Percentiles rank a stretch among this genome's conserved stretches.
These are phyloP conservation scores for Microdochium trichocladiopsis DNA, from an alignment of 2,329 filamentous ascomycete genomes.

Conservation along the genomic window DNA sequence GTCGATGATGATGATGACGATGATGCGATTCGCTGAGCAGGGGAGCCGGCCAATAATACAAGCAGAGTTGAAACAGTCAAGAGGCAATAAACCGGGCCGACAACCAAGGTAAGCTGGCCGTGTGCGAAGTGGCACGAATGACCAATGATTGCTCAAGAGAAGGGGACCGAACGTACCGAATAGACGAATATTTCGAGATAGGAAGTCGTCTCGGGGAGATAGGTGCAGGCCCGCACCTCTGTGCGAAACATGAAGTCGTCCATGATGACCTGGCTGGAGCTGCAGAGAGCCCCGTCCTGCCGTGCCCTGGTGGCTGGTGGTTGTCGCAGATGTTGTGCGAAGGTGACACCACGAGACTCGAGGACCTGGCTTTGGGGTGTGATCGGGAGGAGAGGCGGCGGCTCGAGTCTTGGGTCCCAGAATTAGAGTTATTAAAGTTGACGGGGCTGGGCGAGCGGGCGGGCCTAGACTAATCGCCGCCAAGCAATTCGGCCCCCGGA, in stretches of 20 bases:
- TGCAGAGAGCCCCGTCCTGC: too few relatives aligned
- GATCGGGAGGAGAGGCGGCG: too few relatives aligned
- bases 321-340: neutral
- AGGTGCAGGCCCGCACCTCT: slow-evolving; percentile 38
- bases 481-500: neutral
- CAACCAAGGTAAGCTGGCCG: too few relatives aligned
- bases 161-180: slow-evolving; percentile 42
- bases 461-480: neutral
- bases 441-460: neutral
- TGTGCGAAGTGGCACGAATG: too few relatives aligned
- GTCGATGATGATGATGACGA: neutral
- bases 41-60: too few relatives aligned
- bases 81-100: too few relatives aligned
- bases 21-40: neutral
- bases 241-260: slow-evolving; percentile 51
- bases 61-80: too few relatives aligned
- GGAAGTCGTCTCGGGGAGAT: slow-evolving; percentile 42
- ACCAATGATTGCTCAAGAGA: too few relatives aligned
- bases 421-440: slow-evolving; percentile 1
- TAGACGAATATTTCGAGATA: slow-evolving; percentile 56
- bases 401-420: too few relatives aligned
- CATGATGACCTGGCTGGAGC: slow-evolving; percentile 31
- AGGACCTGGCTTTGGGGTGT: too few relatives aligned
- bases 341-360: too few relatives aligned
- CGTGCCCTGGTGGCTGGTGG: too few relatives aligned